Evolutionary conservation across 2,329 filamentous ascomycete genomes (phyloP), one percentile per base, ranked within the genome.

Genomic region (Beauveria sp.): DNA sequence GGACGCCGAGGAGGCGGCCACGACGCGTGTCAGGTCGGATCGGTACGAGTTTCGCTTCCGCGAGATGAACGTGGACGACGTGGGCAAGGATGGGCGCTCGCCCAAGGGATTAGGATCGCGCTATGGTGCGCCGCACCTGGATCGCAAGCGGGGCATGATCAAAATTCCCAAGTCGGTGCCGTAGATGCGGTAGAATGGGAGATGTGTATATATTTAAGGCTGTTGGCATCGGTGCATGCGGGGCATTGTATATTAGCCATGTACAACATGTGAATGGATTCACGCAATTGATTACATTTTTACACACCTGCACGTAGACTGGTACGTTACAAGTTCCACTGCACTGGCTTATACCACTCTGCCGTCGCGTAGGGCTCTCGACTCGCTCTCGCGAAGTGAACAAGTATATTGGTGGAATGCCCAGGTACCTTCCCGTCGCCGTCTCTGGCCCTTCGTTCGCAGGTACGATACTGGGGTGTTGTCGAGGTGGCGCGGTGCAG

Each of bases 141-240:
- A 89, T 69, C 79, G 86, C 61, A 83, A 80, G 74, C 82, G 80
- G 67, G 86, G 83, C n/a, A 69, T 81, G 70, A 73, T 87, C 75
- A 89, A 88, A 79, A 88, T 89, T 69, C 86, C 86, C 24, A 87
- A 81, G 42, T 81, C 78, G 58, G 84, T 88, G 60, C 81, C 80
- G 63, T 84, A 67, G 78, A 50, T 38, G 49, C 6, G 28, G 20
- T 16, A 51, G 30, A 14, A 12, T 7, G 16, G 43, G 28, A 14
- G 16, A 51, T 28, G 24, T 50, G 26, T 47, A 47, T 26, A 47
- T 47, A 57, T 34, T 63, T 62, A 58, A 34, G 26, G 60, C 8
- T 16, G 34, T 6, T 28, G 18, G 54, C 58, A 16, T 38, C 5
- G 5, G 34, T 38, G 34, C 34, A 43, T 43, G 34, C 30, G 18